Evolutionary conservation across 306 rosid genomes (phyloP), one percentile per base, ranked within the genome.

Genomic region (Pterocarpus santalinus): DNA sequence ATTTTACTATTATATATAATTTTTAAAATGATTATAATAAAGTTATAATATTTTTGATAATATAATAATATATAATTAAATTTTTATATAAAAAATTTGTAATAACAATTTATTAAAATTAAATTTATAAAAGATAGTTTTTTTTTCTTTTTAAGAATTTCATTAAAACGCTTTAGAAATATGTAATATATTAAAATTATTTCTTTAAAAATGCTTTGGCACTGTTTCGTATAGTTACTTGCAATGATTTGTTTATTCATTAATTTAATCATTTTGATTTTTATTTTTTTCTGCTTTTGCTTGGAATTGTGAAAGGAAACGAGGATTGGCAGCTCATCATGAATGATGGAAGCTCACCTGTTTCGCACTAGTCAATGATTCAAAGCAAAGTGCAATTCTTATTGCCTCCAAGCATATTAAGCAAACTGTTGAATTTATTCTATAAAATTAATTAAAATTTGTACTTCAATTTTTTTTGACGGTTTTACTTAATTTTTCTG

Each of bases 321-420:
- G 82, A 69, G 81, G 75, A 78, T 38, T 68, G 88, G 85, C 91
- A 86, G 85, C 86, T 77, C 84, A 84, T 82, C 85, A 83, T 72
- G 77, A 81, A 81, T 81, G 83, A 86, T 88, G 87, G 91, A 86
- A 69, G 73, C 80, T 85, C 86, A 81, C 75, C 86, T 83, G 88
- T 76, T 72, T 49, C 82, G 80, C 79, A 78, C 86, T 81, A 65
- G 64, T 65, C 77, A 81, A 77, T 80, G 34, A 71, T 58, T 61
- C 79, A 79, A 66, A 68, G 64, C 75, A 44, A 73, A 49, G 34
- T 36, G 33, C 51, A 64, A 15, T 49, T 73, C 36, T 64, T 15
- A 51, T 58, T 30, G 9, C 81, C 36, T 73, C 44, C 73, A 57
- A 72, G 9, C 65, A 74, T 61, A 41, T 39, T 73, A 12, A 47